phyloP scores from a whole-genome alignment of 345 rosid genomes.

The Gossypium bickii region DNA sequence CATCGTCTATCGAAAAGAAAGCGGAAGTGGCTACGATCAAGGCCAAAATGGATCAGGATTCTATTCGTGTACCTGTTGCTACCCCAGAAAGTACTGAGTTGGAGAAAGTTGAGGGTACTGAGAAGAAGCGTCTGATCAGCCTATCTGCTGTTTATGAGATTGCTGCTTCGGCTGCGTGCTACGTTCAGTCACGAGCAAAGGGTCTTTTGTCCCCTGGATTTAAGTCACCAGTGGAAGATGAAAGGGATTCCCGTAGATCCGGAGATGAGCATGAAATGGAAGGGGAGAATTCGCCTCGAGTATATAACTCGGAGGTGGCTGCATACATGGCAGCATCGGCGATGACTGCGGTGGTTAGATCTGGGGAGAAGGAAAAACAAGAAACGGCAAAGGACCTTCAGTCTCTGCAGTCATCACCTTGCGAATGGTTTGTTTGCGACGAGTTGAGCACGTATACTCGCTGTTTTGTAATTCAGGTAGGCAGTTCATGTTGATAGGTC shows the following conservation, averaged over 20 bases:
- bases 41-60: conserved; percentile 52
- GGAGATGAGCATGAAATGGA: conserved; percentile 21
- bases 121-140: conserved; percentile 27
- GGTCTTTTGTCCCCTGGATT: conserved; percentile 31
- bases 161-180: conserved; percentile 89
- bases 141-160: conserved; percentile 62
- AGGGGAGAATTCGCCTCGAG: conserved; percentile 23
- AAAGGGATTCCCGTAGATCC: conserved; percentile 3
- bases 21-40: conserved; percentile 43
- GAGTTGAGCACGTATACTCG: conserved; percentile 64
- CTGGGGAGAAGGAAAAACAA: conserved; percentile 74
- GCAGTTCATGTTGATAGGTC: background rate
- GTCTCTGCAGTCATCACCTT: conserved; percentile 80
- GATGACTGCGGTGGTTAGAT: conserved; percentile 78
- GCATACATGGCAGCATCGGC: conserved; percentile 74
- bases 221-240: conserved; percentile 14
- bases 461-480: conserved; percentile 81
- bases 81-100: background rate
- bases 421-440: conserved; percentile 93
- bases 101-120: conserved; percentile 2
- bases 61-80: conserved; percentile 26
- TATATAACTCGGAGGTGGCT: conserved; percentile 69
- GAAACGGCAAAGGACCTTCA: conserved; percentile 76
- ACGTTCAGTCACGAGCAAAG: conserved; percentile 56
- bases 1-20: conserved; percentile 83